phyloP scores from a whole-genome alignment of 306 rosid genomes.

The Phaseolus lunatus region DNA sequence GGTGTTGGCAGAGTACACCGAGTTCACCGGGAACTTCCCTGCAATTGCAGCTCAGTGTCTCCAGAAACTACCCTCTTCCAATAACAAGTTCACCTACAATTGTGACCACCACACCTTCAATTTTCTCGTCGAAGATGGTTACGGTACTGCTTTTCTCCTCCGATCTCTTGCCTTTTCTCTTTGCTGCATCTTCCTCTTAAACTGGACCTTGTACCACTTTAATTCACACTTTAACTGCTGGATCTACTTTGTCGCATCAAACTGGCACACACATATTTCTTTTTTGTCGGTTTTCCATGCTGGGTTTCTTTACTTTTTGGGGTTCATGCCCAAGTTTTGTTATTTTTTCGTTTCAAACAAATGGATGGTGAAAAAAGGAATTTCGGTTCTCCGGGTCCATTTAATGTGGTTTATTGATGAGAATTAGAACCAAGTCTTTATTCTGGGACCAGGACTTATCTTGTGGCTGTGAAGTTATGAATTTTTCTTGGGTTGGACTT shows the following conservation, averaged over 20 bases:
- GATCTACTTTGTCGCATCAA: constrained; percentile 55
- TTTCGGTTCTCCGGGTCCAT: constrained; percentile 12
- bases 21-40: constrained; percentile 95
- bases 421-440: neutral
- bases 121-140: constrained; percentile 89
- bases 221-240: constrained; percentile 46
- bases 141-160: constrained; percentile 53
- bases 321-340: constrained; percentile 20
- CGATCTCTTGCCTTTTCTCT: constrained; percentile 32
- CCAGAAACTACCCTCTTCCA: constrained; percentile 80
- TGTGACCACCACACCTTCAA: constrained; percentile 94
- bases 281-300: constrained; percentile 27
- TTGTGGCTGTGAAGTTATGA: constrained; percentile 12
- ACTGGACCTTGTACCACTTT: neutral
- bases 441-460: neutral
- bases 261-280: neutral
- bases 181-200: constrained; percentile 10
- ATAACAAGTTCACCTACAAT: constrained; percentile 88
- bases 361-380: neutral
- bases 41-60: constrained; percentile 95
- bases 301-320: constrained; percentile 39
- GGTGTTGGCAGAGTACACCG: constrained; percentile 90
- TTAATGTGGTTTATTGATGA: neutral
- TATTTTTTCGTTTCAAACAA: constrained; percentile 13
- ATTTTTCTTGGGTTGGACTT: constrained; percentile 33